A percentile compares a stretch with the other conserved stretches of the same genome.
These are phyloP conservation scores for Ganoderma meredithae DNA, from an alignment of 1,284 basidiomycete genomes.

Conservation along the genomic window DNA sequence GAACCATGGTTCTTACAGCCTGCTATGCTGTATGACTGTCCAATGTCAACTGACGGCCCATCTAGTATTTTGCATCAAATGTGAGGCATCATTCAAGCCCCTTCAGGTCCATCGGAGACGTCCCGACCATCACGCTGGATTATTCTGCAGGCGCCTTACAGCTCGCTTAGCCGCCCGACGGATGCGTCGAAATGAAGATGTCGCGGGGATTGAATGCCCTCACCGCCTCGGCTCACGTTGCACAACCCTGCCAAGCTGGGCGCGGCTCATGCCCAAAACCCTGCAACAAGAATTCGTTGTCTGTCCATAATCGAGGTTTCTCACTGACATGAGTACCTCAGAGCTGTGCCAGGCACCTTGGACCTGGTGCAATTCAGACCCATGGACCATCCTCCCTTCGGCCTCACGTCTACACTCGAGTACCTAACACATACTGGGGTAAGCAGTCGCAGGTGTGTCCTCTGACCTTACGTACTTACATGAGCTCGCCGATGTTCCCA, in stretches of 20 bases:
- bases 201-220: neutral
- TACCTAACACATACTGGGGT: neutral
- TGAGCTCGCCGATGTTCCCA: neutral
- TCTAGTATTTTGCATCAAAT: neutral
- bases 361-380: neutral
- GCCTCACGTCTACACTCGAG: neutral
- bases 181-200: constrained; percentile 2
- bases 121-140: neutral
- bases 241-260: neutral
- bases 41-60: neutral
- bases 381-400: neutral
- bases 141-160: neutral
- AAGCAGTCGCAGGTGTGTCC: neutral
- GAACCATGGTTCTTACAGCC: neutral
- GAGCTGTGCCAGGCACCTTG: neutral
- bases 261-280: neutral
- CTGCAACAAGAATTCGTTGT: neutral
- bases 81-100: neutral
- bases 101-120: neutral
- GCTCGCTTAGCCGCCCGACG: neutral
- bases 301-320: neutral
- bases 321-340: neutral
- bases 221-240: neutral
- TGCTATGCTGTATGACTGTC: neutral
- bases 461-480: neutral